Evolutionary conservation across 2,329 filamentous ascomycete species (phyloP).

Genomic region (Moelleriella libera): DNA sequence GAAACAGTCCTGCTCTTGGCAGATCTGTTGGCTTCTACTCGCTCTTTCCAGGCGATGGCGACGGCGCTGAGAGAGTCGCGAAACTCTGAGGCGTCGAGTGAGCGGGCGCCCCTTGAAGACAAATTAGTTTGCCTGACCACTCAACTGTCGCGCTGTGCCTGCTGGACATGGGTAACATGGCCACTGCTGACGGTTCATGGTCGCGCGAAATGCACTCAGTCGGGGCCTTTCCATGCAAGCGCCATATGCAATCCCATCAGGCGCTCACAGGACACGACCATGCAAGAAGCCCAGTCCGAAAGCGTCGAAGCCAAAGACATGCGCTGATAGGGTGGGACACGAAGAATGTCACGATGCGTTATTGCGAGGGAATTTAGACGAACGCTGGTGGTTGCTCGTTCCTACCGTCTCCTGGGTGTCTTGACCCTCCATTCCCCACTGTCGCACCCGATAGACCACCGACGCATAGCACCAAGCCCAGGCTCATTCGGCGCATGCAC

Average conservation of each 20-base stretch:
- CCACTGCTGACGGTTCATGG: too few relatives aligned
- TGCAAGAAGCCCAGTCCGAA: neutral
- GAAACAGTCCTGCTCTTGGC: too few relatives aligned
- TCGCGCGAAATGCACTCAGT: too few relatives aligned
- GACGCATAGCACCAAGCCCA: neutral
- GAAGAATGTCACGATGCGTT: conserved; percentile 4
- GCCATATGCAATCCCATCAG: neutral
- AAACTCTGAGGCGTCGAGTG: too few relatives aligned
- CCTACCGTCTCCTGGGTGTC: neutral
- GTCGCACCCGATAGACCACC: neutral
- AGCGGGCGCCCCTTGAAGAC: too few relatives aligned
- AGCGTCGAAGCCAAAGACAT: conserved; percentile 1
- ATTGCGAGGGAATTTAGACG: neutral
- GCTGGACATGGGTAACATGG: too few relatives aligned
- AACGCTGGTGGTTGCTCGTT: conserved; percentile 1
- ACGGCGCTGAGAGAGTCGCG: too few relatives aligned
- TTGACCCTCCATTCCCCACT: neutral
- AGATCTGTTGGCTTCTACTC: too few relatives aligned
- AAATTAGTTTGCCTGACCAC: too few relatives aligned
- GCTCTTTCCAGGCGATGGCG: too few relatives aligned
- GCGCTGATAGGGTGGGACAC: neutral
- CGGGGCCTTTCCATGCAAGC: neutral
- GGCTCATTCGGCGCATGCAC: neutral
- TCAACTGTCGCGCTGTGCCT: too few relatives aligned
- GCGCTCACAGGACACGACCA: neutral